Base-by-base conservation (phyloP, 345 rosid genomes). In the Draba incana region DNA sequence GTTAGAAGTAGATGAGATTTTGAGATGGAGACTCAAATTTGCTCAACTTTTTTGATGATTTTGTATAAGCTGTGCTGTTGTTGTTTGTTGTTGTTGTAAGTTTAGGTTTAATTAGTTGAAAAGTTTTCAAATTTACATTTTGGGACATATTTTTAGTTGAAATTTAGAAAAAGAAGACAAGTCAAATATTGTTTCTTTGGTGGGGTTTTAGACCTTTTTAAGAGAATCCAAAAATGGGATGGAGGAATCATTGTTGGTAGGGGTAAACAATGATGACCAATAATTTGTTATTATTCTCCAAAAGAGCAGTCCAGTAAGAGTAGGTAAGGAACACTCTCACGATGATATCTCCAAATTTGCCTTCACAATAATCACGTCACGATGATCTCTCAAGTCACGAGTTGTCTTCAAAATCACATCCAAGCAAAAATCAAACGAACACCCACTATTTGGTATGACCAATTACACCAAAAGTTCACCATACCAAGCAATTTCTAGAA, bases 241-340 rank as follows among this genome's bases (percentile, higher is more conserved):
- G 59, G 33, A 68, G 59, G 33, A 68, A 75, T 75, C 64, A 74
- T 74, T 52, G 50, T 44, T 52, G 68, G 72, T 52, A 45, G 72
- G 67, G 63, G 8, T 51, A 66, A 33, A 51, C 43, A 59, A 73
- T 66, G 72, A 67, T 74, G 62, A 60, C 68, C 20, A 42, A 67
- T 74, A 35, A 73, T 73, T 56, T 51, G 66, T 54, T 59, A 74
- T 51, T 43, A 51, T 58, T 54, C 38, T 55, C 64, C 38, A 39
- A 37, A 56, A 30, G 58, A 39, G 66, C 47, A 64, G 57, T 71
- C 24, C 13, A 64, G 59, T 35, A 49, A 58, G 65, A 51, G 7
- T 57, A 28, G 58, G 59, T 55, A 5, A 50, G 60, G 58, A 58
- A 69, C 28, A 20, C 48, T 30, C 48, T 43, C 75, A 56, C 47